Evolutionary conservation across 331 rosid genomes (phyloP).

Genomic region (Phaseolus coccineus): DNA sequence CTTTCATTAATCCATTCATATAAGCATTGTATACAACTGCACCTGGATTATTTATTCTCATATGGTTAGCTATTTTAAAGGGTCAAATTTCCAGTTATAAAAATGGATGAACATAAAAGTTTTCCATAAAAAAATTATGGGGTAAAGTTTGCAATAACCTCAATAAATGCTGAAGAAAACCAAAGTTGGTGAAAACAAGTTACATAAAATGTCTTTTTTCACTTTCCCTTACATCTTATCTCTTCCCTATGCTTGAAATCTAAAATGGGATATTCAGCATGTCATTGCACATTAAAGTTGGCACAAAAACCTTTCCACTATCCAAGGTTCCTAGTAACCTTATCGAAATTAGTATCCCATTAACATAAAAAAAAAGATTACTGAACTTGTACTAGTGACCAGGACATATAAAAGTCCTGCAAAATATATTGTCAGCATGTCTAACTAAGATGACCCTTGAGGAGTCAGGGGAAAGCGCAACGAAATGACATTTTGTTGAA

Average conservation of each 20-base stretch:
- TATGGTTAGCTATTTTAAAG: conserved; percentile 35
- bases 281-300: conserved; percentile 13
- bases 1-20: conserved; percentile 84
- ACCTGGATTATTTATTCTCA: conserved; percentile 57
- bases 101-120: background rate
- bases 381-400: background rate
- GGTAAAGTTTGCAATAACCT: conserved; percentile 14
- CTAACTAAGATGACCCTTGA: conserved; percentile 11
- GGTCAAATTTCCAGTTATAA: conserved; percentile 27
- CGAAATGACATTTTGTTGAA: background rate
- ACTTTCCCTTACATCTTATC: conserved; percentile 7
- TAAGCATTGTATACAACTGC: conserved; percentile 82
- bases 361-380: background rate
- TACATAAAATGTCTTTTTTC: background rate
- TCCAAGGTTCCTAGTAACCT: background rate
- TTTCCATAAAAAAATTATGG: background rate
- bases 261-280: conserved; percentile 1
- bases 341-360: background rate
- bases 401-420: background rate
- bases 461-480: conserved; percentile 14
- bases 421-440: background rate
- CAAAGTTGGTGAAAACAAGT: background rate
- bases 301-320: background rate
- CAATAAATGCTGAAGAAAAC: conserved; percentile 4
- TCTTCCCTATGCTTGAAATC: conserved; percentile 5